Evolutionary conservation across 345 rosid genomes (phyloP), one percentile per base, ranked within the genome.

Genomic region (Gynandropsis gynandra): DNA sequence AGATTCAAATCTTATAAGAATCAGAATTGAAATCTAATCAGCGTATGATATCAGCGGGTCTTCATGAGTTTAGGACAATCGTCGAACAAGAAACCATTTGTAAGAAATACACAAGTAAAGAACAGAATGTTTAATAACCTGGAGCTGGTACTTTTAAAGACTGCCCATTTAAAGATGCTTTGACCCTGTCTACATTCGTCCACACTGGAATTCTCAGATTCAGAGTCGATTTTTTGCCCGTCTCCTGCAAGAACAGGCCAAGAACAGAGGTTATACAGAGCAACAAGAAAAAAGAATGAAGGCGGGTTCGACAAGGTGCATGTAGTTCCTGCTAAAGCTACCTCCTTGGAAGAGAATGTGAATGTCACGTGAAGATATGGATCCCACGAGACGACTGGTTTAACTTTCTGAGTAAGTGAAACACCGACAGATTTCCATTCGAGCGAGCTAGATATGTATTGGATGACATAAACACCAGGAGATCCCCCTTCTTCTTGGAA

Each of bases 391-490:
- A 72, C 75, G 58, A 77, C 71, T 4, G 87, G 81, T 52, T 74
- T 78, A 44, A 82, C 95, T 61, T 69, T 74, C 77, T 79, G 95
- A 64, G 69, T 63, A 16, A 90, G 27, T 29, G 33, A 27, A 52
- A 77, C 32, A 45, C 78, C 72, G 58, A 82, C 79, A 27, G 77
- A 63, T 66, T 73, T 69, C 98, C 98, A 90, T 14, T 80, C 63
- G 9, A 84, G 63, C 29, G 79, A 67, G 69, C 93, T 90, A 52
- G 98, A 77, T 70, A 84, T 72, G 33, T 77, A 84, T 54, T 92
- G 98, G 16, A 69, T 82, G 62, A 90, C 67, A 64, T 84, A 90
- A 58, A 90, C 85, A 51, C 76, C 73, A 24, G 87, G 89, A 65
- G 24, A 49, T 10, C 56, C 62, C 14, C 85, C 87, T 70, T 74